These are phyloP conservation scores for Saxispiralis lemnorum DNA, from an alignment of 495 filamentous ascomycete species.

Conservation along the genomic window DNA sequence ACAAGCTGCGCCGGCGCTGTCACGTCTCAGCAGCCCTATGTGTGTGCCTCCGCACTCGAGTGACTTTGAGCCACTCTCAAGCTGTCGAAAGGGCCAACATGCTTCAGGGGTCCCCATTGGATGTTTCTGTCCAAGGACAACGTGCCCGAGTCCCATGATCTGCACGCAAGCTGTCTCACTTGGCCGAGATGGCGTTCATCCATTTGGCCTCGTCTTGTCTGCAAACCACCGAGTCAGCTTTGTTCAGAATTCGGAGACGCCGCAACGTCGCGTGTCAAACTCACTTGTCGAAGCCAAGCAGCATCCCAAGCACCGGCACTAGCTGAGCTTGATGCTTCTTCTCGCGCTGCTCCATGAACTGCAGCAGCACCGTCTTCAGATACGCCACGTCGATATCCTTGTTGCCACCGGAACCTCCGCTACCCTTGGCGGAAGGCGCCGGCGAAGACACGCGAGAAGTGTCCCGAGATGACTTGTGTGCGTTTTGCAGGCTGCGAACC, in stretches of 20 bases:
- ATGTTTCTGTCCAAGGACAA: too few relatives aligned
- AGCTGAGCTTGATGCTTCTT: slow-evolving; percentile 79
- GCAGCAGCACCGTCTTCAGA: slow-evolving; percentile 83
- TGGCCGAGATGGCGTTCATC: slow-evolving; percentile 58
- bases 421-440: slow-evolving; percentile 17
- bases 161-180: slow-evolving; percentile 13
- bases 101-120: too few relatives aligned
- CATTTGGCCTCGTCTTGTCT: slow-evolving; percentile 66
- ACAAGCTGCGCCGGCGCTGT: too few relatives aligned
- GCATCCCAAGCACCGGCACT: slow-evolving; percentile 75
- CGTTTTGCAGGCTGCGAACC: slow-evolving; percentile 25
- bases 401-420: slow-evolving; percentile 4
- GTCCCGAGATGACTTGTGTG: slow-evolving; percentile 31
- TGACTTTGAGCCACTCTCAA: too few relatives aligned
- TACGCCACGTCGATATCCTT: slow-evolving; percentile 58
- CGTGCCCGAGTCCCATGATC: not conserved
- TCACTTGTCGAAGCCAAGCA: slow-evolving; percentile 82
- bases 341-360: slow-evolving; percentile 88
- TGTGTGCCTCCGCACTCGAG: too few relatives aligned
- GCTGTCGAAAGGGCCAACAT: too few relatives aligned
- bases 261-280: slow-evolving; percentile 17
- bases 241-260: not conserved
- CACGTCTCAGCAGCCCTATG: too few relatives aligned
- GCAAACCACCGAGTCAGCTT: not conserved
- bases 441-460: slow-evolving; percentile 30